phyloP scores from a whole-genome alignment of 2,329 filamentous ascomycete genomes.

The Stagonosporopsis cucurbitacearum region DNA sequence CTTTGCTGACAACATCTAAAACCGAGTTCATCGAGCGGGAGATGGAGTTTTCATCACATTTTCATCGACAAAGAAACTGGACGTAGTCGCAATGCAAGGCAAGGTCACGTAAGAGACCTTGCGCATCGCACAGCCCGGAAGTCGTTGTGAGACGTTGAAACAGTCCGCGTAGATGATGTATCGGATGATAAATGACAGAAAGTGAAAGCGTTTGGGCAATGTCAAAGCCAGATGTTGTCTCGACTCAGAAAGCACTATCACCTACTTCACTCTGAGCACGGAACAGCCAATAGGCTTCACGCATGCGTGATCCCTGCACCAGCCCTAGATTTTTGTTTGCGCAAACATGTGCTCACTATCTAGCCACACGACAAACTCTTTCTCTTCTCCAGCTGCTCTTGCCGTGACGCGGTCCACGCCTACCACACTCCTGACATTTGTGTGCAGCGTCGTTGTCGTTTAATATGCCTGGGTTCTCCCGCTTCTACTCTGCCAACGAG shows the following conservation, averaged over 20 bases:
- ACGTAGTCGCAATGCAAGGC: too few species aligned
- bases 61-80: too few species aligned
- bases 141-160: too few species aligned
- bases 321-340: background rate
- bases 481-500: conserved; percentile 8
- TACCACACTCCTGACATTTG: background rate
- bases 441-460: background rate
- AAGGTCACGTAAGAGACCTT: too few species aligned
- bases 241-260: background rate
- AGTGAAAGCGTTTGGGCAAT: too few species aligned
- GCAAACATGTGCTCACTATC: background rate
- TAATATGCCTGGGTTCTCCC: conserved; percentile 8
- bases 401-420: background rate
- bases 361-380: background rate
- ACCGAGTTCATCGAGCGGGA: too few species aligned
- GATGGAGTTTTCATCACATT: too few species aligned
- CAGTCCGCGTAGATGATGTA: too few species aligned
- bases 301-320: background rate
- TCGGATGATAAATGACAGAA: too few species aligned
- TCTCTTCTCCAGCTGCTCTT: background rate
- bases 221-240: background rate
- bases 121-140: too few species aligned
- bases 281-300: background rate
- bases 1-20: too few species aligned
- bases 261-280: conserved; percentile 1